Base-by-base conservation (phyloP, 495 filamentous ascomycete genomes). In the Venustampulla echinocandica region DNA sequence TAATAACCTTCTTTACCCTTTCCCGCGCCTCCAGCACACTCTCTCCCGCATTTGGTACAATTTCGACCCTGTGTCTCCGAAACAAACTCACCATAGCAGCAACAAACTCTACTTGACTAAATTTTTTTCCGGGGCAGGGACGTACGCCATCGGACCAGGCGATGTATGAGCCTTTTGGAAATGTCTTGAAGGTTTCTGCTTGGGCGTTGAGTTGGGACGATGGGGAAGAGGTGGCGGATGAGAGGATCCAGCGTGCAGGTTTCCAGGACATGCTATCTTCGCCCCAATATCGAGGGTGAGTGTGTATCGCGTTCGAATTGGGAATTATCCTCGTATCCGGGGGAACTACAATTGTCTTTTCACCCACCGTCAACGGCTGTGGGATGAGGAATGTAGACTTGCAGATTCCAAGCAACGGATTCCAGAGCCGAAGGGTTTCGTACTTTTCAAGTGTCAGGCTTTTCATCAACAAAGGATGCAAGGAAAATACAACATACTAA, bases 61-160 rank as follows among this genome's bases (percentile, higher is more conserved):
- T 62, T 1, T 56, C 48, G 7, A 65, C 66, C 2, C 47, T 40
- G 49, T 59, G 59, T 22, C 63, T 41, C 2, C 60, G 53, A 49
- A 77, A 70, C 4, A 76, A 34, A 0, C 50, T 47, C 1, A 62
- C 68, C 42, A 75, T 55, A 0, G 56, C 56, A 0, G 69, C 71
- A 1, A 75, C 72, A 47, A 73, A 70, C 48, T 77, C 72, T 0
- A 75, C 74, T 49, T 75, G 65, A 0, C 66, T 60, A 47, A 76
- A 71, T 44, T 70, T 75, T 47, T 59, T 61, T 0, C 74, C 74
- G 0, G 70, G 69, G 35, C 72, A 76, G 39, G 63, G 50, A 1
- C 66, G 53, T 2, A 60, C 42, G 6, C 72, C 72, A 0, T 67
- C 67, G 0, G 71, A 73, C 71, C 70, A 77, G 0, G 64, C 63